phyloP scores from a whole-genome alignment of 2,329 filamentous ascomycete species.

The Ustulina deusta region DNA sequence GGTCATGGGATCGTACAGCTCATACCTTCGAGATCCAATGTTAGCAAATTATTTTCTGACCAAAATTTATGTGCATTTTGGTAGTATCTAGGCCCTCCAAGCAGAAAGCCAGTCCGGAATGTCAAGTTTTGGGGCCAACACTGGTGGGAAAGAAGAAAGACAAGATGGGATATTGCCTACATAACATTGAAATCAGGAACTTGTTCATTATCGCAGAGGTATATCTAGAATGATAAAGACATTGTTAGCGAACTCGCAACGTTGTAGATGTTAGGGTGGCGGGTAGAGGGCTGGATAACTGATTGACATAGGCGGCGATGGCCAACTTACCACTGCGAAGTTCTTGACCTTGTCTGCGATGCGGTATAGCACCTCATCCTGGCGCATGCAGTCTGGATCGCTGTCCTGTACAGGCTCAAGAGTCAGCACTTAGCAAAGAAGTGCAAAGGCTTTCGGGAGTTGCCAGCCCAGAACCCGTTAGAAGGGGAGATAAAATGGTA shows the following conservation, averaged over 20 bases:
- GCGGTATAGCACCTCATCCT: conserved; percentile 94
- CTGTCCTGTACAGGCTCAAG: conserved; percentile 78
- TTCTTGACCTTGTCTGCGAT: conserved; percentile 95
- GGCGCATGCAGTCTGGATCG: conserved; percentile 78
- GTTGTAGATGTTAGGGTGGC: background rate
- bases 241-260: background rate
- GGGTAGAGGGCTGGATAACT: background rate
- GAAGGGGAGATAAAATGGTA: background rate
- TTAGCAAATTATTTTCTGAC: conserved; percentile 7
- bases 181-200: conserved; percentile 95
- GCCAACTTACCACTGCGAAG: conserved; percentile 71
- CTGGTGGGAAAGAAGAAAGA: background rate
- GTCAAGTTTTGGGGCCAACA: background rate
- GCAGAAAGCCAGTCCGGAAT: background rate
- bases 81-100: too few relatives aligned
- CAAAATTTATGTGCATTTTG: too few relatives aligned
- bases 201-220: conserved; percentile 92
- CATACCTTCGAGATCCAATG: conserved; percentile 63
- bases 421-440: conserved; percentile 76
- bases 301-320: background rate
- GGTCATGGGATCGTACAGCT: conserved; percentile 89
- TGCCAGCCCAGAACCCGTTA: background rate
- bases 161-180: conserved; percentile 50
- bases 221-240: conserved; percentile 64
- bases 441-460: background rate